Evolutionary conservation across 2,329 filamentous ascomycete genomes (phyloP).

Genomic region (Fusarium tanahbumbuense): DNA sequence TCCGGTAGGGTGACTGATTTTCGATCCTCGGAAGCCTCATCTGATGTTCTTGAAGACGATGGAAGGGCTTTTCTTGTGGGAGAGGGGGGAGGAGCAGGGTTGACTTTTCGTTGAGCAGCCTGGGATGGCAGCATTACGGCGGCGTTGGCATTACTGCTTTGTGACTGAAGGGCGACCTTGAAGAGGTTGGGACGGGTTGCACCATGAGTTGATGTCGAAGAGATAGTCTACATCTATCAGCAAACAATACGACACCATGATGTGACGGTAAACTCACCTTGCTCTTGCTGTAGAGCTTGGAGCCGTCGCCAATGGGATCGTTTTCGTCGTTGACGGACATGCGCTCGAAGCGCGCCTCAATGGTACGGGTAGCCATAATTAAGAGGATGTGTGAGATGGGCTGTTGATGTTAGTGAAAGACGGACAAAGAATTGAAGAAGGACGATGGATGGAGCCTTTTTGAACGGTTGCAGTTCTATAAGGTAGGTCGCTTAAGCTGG

Average conservation of each 20-base stretch:
- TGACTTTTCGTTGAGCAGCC: slow-evolving; percentile 66
- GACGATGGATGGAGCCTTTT: slow-evolving; percentile 28
- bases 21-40: slow-evolving; percentile 64
- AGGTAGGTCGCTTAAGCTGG: slow-evolving; percentile 21
- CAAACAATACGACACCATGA: neutral
- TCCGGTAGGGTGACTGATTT: slow-evolving; percentile 65
- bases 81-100: slow-evolving; percentile 57
- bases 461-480: slow-evolving; percentile 25
- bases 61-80: slow-evolving; percentile 64
- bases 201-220: slow-evolving; percentile 57
- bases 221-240: slow-evolving; percentile 55
- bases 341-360: slow-evolving; percentile 91
- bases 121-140: slow-evolving; percentile 76
- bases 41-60: slow-evolving; percentile 55
- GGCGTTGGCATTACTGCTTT: slow-evolving; percentile 74
- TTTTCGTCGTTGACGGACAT: slow-evolving; percentile 93
- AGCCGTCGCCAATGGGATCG: slow-evolving; percentile 66
- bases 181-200: slow-evolving; percentile 81
- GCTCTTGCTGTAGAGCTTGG: slow-evolving; percentile 72
- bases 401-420: slow-evolving; percentile 43
- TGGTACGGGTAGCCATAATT: slow-evolving; percentile 76
- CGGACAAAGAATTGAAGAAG: slow-evolving; percentile 18
- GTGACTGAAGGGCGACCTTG: slow-evolving; percentile 85
- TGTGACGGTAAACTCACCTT: slow-evolving; percentile 69
- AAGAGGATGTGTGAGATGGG: neutral